Evolutionary conservation across 1,284 basidiomycete genomes (phyloP).

Genomic region (Pseudozyma flocculosa): DNA sequence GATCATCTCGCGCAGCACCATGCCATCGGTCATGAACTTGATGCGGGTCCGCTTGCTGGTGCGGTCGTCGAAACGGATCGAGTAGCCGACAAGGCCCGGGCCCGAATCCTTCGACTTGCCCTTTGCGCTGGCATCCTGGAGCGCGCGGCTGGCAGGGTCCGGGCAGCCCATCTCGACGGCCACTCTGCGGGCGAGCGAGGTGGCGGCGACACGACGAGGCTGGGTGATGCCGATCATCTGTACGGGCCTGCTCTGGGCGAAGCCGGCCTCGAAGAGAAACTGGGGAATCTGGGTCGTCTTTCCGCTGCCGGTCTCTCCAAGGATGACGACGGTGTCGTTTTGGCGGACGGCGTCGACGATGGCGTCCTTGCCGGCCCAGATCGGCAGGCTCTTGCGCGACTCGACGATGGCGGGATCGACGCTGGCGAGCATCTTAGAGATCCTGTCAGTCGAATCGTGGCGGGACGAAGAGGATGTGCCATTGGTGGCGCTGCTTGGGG

Average conservation of each 20-base stretch:
- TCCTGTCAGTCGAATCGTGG: no score
- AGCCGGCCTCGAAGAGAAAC: slow-evolving; percentile 72
- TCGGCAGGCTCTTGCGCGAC: slow-evolving; percentile 38
- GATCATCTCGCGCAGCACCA: slow-evolving; percentile 87
- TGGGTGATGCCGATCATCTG: slow-evolving; percentile 70
- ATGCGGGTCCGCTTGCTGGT: slow-evolving; percentile 71
- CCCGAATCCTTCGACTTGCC: slow-evolving; percentile 14
- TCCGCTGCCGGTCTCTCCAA: slow-evolving; percentile 96
- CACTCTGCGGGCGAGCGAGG: slow-evolving; percentile 85
- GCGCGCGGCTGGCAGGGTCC: slow-evolving; percentile 28
- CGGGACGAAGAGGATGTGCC: no score
- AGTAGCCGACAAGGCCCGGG: slow-evolving; percentile 75
- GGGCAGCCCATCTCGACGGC: slow-evolving; percentile 73
- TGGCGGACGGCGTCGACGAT: slow-evolving; percentile 58
- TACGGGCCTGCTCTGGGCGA: slow-evolving; percentile 47
- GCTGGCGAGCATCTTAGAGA: background rate
- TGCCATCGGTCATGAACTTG: slow-evolving; percentile 95
- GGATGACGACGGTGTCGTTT: slow-evolving; percentile 84
- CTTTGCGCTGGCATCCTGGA: slow-evolving; percentile 8
- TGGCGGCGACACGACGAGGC: slow-evolving; percentile 89
- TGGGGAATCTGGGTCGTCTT: slow-evolving; percentile 73
- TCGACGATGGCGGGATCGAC: slow-evolving; percentile 32
- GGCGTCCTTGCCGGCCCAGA: slow-evolving; percentile 40
- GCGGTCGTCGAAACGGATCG: slow-evolving; percentile 90
- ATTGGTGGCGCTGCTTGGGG: no score